Evolutionary conservation across 2,329 filamentous ascomycete genomes (phyloP).

Genomic region (Penicillium sp.): DNA sequence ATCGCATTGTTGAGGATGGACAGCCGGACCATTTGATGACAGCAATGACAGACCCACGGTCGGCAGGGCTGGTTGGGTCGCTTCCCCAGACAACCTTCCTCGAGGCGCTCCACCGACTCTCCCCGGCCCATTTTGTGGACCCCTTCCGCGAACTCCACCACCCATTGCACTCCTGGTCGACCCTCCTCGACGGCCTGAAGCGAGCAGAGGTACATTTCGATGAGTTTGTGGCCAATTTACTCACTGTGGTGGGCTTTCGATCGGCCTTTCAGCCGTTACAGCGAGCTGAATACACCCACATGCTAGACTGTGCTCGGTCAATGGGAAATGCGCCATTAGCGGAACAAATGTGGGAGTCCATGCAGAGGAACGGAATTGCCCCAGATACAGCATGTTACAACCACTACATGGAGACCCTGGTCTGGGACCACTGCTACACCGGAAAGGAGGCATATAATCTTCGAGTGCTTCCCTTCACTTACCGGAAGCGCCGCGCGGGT

Average conservation of each 20-base stretch:
- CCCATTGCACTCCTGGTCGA: slow-evolving; percentile 55
- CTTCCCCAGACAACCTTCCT: slow-evolving; percentile 64
- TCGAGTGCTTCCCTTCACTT: slow-evolving; percentile 38
- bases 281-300: slow-evolving; percentile 55
- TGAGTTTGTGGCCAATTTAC: slow-evolving; percentile 44
- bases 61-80: slow-evolving; percentile 32
- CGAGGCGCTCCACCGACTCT: slow-evolving; percentile 65
- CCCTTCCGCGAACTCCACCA: slow-evolving; percentile 52
- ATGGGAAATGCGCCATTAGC: slow-evolving; percentile 52
- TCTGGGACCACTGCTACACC: slow-evolving; percentile 51
- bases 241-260: slow-evolving; percentile 44
- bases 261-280: slow-evolving; percentile 40
- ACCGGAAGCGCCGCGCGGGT: slow-evolving; percentile 33
- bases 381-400: slow-evolving; percentile 54
- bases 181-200: slow-evolving; percentile 47
- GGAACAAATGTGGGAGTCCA: slow-evolving; percentile 51
- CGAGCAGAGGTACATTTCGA: slow-evolving; percentile 44
- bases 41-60: slow-evolving; percentile 38
- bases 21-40: slow-evolving; percentile 48
- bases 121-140: slow-evolving; percentile 59
- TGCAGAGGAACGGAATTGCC: slow-evolving; percentile 34
- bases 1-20: slow-evolving; percentile 36
- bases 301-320: slow-evolving; percentile 57
- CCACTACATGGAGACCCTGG: slow-evolving; percentile 54
- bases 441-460: slow-evolving; percentile 46